phyloP scores from a whole-genome alignment of 2,329 filamentous ascomycete genomes.

The Remersonia thermophila region DNA sequence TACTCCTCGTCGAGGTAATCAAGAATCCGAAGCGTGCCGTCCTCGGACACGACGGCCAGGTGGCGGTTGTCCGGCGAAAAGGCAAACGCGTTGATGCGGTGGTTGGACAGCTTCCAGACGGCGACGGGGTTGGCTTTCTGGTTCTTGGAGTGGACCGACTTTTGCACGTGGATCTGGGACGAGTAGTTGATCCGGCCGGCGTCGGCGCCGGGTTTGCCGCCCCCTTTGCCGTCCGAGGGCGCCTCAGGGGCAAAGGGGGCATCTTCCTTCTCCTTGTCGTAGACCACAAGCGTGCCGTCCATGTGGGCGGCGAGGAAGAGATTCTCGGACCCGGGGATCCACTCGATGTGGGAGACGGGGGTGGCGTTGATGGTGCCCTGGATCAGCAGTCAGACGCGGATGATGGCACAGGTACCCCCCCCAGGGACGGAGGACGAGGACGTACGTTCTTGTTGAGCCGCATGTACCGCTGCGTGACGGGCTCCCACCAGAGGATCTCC shows the following conservation, averaged over 20 bases:
- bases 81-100: constrained; percentile 78
- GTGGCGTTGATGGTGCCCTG: constrained; percentile 78
- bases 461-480: constrained; percentile 89
- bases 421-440: constrained; percentile 14
- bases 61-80: constrained; percentile 85
- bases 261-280: constrained; percentile 96
- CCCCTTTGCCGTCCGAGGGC: constrained; percentile 37
- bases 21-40: constrained; percentile 78
- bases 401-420: constrained; percentile 12
- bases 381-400: too few relatives aligned
- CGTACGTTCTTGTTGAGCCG: constrained; percentile 85
- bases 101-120: constrained; percentile 84
- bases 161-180: constrained; percentile 58
- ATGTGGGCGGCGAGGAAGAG: constrained; percentile 85
- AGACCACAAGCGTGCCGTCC: constrained; percentile 83
- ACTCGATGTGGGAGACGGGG: constrained; percentile 75
- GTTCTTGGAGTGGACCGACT: constrained; percentile 87
- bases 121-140: constrained; percentile 90
- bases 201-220: constrained; percentile 19
- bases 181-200: constrained; percentile 25
- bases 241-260: constrained; percentile 60
- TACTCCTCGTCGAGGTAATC: constrained; percentile 87
- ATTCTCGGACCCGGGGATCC: constrained; percentile 90
- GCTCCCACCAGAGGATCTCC: constrained; percentile 98
- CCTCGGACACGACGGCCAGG: constrained; percentile 81